These are phyloP conservation scores for Ustilago vetiveriae DNA, from an alignment of 1,284 basidiomycete species.

Conservation along the genomic window DNA sequence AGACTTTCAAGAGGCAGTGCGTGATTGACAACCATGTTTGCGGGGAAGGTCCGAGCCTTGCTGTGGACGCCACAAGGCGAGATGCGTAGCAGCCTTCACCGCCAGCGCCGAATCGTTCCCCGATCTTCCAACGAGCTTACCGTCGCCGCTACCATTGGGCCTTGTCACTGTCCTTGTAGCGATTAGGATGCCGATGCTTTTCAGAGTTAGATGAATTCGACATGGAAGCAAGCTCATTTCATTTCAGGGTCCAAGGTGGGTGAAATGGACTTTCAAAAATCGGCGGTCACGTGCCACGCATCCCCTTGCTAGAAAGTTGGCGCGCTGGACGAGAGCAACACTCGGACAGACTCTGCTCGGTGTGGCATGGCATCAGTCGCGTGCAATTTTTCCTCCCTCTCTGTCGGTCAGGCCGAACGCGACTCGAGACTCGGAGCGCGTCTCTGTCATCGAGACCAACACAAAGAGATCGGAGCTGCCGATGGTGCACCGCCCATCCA, in stretches of 20 bases:
- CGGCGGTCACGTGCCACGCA: slow-evolving; percentile 22
- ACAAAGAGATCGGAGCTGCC: slow-evolving; percentile 8
- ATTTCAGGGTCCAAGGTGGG: no score
- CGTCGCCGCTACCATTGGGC: no score
- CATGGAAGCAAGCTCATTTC: no score
- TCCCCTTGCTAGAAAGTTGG: not conserved
- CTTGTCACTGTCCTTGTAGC: no score
- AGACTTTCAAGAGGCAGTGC: slow-evolving; percentile 31
- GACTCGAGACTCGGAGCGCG: slow-evolving; percentile 14
- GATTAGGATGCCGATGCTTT: no score
- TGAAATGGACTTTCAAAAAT: no score
- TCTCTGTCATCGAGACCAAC: slow-evolving; percentile 26
- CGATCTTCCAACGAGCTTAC: no score
- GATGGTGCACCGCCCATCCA: slow-evolving; percentile 3
- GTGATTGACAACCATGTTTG: slow-evolving; percentile 18
- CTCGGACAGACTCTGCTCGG: slow-evolving; percentile 7
- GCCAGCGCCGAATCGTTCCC: no score
- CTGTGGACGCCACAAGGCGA: not conserved
- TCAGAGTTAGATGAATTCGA: no score
- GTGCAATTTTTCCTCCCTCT: slow-evolving; percentile 1
- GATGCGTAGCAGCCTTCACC: no score
- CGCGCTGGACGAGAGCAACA: slow-evolving; percentile 40
- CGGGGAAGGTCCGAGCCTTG: not conserved
- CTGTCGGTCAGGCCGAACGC: no score
- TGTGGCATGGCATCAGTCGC: slow-evolving; percentile 10